Evolutionary conservation across 225 moss, liverwort and hornwort species (phyloP).

Genomic region (Sphagnum tenellum): DNA sequence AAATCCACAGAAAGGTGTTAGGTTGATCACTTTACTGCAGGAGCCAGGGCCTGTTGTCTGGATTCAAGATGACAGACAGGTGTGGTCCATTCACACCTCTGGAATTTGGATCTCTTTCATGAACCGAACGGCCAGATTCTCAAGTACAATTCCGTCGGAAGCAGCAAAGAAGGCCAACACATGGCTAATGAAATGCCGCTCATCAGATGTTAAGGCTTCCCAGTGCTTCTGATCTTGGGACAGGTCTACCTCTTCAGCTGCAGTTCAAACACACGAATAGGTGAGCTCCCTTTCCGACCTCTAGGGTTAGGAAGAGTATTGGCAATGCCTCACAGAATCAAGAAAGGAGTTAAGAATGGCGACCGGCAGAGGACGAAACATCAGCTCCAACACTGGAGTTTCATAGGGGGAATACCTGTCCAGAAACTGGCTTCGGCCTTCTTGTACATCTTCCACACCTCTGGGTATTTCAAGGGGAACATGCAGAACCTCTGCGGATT

Average conservation of each 20-base stretch:
- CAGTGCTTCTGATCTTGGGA: conserved; percentile 71
- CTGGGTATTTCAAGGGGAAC: conserved; percentile 47
- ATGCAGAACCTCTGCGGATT: conserved; percentile 45
- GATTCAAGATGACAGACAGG: too few relatives aligned
- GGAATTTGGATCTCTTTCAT: conserved; percentile 92
- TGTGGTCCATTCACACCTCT: conserved; percentile 28
- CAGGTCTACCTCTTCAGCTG: conserved; percentile 89
- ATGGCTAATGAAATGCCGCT: conserved; percentile 82
- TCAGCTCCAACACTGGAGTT: neutral
- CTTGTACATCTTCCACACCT: conserved; percentile 61
- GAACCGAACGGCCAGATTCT: conserved; percentile 74
- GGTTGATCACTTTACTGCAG: too few relatives aligned
- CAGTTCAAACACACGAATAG: neutral
- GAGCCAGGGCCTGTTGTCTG: too few relatives aligned
- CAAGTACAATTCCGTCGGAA: conserved; percentile 87
- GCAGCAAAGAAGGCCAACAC: conserved; percentile 87
- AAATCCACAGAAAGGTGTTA: too few relatives aligned
- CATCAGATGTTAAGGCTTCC: conserved; percentile 51
- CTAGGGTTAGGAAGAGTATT: too few relatives aligned
- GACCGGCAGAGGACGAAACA: neutral
- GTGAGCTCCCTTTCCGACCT: neutral
- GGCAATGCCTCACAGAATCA: too few relatives aligned
- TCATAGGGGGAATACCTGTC: conserved; percentile 21
- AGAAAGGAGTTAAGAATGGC: neutral
- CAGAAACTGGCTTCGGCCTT: conserved; percentile 53